phyloP scores from a whole-genome alignment of 495 filamentous ascomycete species.

The Jackrogersella multiformis region DNA sequence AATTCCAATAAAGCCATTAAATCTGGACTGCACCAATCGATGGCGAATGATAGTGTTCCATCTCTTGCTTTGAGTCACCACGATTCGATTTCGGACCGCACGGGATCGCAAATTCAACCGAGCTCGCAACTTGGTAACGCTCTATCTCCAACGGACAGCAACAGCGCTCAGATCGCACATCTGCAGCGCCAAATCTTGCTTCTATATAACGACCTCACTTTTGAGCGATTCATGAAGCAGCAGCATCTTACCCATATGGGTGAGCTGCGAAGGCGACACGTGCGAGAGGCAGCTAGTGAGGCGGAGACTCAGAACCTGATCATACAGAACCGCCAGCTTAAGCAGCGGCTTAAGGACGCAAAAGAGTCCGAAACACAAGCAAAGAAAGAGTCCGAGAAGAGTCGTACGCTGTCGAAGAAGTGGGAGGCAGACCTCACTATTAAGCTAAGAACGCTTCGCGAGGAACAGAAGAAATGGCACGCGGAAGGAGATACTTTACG shows the following conservation, averaged over 20 bases:
- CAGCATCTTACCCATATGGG: conserved; percentile 80
- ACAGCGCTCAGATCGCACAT: conserved; percentile 59
- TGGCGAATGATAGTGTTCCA: conserved; percentile 60
- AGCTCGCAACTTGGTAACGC: conserved; percentile 20
- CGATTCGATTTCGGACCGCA: conserved; percentile 49
- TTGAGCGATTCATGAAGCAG: conserved; percentile 78
- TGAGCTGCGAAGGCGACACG: conserved; percentile 71
- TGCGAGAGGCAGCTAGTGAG: conserved; percentile 73
- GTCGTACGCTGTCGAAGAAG: conserved; percentile 71
- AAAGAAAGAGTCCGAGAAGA: conserved; percentile 70
- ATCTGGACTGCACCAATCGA: conserved; percentile 61
- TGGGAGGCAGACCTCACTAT: conserved; percentile 71
- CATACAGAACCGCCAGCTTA: conserved; percentile 75
- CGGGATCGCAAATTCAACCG: conserved; percentile 31
- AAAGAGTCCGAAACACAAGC: conserved; percentile 69
- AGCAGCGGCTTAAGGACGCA: conserved; percentile 71
- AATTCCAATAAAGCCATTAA: conserved; percentile 60
- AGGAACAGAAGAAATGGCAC: conserved; percentile 74
- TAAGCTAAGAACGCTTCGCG: conserved; percentile 67
- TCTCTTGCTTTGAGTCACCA: conserved; percentile 57
- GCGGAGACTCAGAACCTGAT: conserved; percentile 80
- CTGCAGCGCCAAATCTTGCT: conserved; percentile 72
- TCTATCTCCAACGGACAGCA: conserved; percentile 26
- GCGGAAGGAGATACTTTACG: conserved; percentile 61
- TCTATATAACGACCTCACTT: conserved; percentile 77